A percentile compares a stretch with the other conserved stretches of the same genome.
Evolutionary conservation across 2,329 filamentous ascomycete genomes (phyloP).

Genomic region (Penicillium rolfsii): DNA sequence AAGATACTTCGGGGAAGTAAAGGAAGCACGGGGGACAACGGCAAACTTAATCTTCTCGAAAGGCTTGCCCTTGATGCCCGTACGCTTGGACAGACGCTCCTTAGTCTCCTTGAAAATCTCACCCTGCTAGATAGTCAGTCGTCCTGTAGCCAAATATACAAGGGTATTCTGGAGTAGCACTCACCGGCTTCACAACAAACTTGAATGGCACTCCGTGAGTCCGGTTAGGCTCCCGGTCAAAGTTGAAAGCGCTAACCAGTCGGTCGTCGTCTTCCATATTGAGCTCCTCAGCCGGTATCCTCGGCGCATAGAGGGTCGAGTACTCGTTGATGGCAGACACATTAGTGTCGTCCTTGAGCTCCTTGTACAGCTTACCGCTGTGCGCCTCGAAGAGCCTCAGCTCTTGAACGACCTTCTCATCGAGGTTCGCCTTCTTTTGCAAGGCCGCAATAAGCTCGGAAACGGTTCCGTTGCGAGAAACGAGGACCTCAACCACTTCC

Average conservation of each 20-base stretch:
- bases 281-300: slow-evolving; percentile 70
- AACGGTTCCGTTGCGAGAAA: slow-evolving; percentile 81
- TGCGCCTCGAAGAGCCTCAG: slow-evolving; percentile 84
- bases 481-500: slow-evolving; percentile 80
- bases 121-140: slow-evolving; percentile 55
- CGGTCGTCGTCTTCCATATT: slow-evolving; percentile 66
- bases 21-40: slow-evolving; percentile 69
- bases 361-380: slow-evolving; percentile 79
- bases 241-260: slow-evolving; percentile 83
- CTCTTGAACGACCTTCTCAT: slow-evolving; percentile 72
- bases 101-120: slow-evolving; percentile 91
- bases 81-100: slow-evolving; percentile 89
- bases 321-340: slow-evolving; percentile 89
- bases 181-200: slow-evolving; percentile 79
- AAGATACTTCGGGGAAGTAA: slow-evolving; percentile 79
- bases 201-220: slow-evolving; percentile 88
- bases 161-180: slow-evolving; percentile 32
- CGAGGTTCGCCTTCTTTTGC: slow-evolving; percentile 77
- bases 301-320: slow-evolving; percentile 77
- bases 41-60: slow-evolving; percentile 99
- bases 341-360: slow-evolving; percentile 69
- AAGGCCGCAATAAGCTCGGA: slow-evolving; percentile 76
- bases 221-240: slow-evolving; percentile 84
- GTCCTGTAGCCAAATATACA: not conserved
- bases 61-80: slow-evolving; percentile 94